Conservation (phyloP, 805 yeast species). For the Schwanniomyces pseudopolymorphus region DNA sequence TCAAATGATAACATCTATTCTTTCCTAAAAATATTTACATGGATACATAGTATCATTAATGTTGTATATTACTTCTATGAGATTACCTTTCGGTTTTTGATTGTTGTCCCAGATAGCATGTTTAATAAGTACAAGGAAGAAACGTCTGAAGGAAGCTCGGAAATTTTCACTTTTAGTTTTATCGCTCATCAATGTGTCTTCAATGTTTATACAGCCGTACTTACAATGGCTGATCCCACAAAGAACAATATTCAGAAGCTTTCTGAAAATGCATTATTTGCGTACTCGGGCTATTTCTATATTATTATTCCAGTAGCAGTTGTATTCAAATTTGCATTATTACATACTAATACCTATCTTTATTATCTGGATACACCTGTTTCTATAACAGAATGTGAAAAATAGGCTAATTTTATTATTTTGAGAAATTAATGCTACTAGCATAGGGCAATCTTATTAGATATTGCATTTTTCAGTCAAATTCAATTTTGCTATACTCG, state of each 20-base stretch:
- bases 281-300: constrained; percentile 16
- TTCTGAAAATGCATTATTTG: not conserved
- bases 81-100: not conserved
- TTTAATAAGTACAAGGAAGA: not conserved
- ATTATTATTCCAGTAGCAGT: not conserved
- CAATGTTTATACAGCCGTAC: no score
- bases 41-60: not conserved
- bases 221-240: no score
- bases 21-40: not conserved
- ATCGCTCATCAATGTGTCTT: no score
- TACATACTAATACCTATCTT: not conserved
- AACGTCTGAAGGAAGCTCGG: no score
- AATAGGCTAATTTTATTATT: no score
- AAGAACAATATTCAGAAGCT: no score
- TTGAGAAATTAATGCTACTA: no score
- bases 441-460: no score
- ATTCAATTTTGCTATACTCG: no score
- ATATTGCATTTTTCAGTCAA: no score
- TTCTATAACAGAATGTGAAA: not conserved
- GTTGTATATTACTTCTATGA: not conserved
- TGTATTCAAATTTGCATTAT: not conserved
- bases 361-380: not conserved
- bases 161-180: no score
- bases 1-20: not conserved
- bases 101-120: no score